phyloP scores from a whole-genome alignment of 1,139 yeast genomes.

The Taphrina deformans region DNA sequence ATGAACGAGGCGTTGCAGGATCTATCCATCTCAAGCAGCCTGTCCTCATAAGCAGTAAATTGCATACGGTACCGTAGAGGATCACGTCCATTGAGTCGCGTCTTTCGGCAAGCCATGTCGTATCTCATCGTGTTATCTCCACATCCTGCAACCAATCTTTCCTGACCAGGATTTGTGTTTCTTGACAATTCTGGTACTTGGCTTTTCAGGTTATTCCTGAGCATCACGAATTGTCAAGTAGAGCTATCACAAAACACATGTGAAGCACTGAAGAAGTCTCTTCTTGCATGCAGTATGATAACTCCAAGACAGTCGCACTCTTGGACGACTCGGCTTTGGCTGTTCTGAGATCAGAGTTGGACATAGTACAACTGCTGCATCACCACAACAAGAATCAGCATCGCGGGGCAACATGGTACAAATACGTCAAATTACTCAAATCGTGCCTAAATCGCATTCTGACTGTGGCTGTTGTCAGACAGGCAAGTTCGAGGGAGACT shows the following conservation, averaged over 20 bases:
- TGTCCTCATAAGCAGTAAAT: no score
- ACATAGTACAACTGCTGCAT: constrained; percentile 9
- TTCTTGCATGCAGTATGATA: neutral
- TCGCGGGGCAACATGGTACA: constrained; percentile 21
- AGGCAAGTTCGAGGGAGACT: neutral
- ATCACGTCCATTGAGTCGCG: neutral
- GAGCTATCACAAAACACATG: neutral
- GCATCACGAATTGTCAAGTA: neutral
- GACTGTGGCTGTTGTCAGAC: neutral
- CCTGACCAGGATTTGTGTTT: neutral
- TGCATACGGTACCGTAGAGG: no score
- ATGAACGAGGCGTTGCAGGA: no score
- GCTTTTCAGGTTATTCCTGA: no score
- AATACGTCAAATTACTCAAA: constrained; percentile 2
- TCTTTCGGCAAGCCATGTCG: neutral
- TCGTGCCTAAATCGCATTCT: constrained; percentile 6
- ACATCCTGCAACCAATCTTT: neutral
- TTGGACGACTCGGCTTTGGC: neutral
- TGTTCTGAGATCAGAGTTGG: constrained; percentile 8
- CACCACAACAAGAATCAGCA: constrained; percentile 29
- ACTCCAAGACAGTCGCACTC: neutral
- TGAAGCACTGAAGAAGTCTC: neutral
- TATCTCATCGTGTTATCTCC: constrained; percentile 4
- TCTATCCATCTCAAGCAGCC: no score
- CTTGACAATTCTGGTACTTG: neutral